phyloP scores from a whole-genome alignment of 1,284 basidiomycete genomes.

The Rhodotorula sp. region DNA sequence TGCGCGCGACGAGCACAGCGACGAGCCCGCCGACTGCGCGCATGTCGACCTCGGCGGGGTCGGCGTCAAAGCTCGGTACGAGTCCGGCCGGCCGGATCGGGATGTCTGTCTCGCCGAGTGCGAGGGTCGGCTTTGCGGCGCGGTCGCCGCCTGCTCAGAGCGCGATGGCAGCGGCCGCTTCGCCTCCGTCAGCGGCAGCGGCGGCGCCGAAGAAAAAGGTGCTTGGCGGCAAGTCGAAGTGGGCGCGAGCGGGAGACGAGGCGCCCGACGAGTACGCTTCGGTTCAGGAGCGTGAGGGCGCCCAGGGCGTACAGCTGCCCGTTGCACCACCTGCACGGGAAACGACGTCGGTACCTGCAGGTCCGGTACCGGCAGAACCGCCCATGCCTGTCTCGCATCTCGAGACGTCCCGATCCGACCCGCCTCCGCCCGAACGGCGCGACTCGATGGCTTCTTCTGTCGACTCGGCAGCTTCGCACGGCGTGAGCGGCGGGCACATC shows the following conservation, averaged over 20 bases:
- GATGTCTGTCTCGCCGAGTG: no score
- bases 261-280: constrained; percentile 20
- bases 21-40: not conserved
- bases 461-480: not conserved
- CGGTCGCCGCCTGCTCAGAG: not conserved
- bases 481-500: not conserved
- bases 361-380: not conserved
- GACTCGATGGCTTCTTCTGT: not conserved
- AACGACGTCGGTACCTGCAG: not conserved
- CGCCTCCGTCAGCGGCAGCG: not conserved
- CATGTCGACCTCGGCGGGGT: not conserved
- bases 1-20: constrained; percentile 1
- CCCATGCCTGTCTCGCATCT: no score
- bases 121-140: not conserved
- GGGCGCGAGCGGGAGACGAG: constrained; percentile 21
- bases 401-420: not conserved
- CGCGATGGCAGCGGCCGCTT: not conserved
- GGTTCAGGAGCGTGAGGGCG: not conserved
- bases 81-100: no score
- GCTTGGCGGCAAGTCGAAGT: constrained; percentile 22
- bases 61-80: not conserved
- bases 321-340: not conserved
- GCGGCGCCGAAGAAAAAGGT: constrained; percentile 7
- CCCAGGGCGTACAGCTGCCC: not conserved
- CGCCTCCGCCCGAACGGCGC: not conserved